Evolutionary conservation across 306 rosid genomes (phyloP), one percentile per base, ranked within the genome.

Genomic region (Malus orientalis): DNA sequence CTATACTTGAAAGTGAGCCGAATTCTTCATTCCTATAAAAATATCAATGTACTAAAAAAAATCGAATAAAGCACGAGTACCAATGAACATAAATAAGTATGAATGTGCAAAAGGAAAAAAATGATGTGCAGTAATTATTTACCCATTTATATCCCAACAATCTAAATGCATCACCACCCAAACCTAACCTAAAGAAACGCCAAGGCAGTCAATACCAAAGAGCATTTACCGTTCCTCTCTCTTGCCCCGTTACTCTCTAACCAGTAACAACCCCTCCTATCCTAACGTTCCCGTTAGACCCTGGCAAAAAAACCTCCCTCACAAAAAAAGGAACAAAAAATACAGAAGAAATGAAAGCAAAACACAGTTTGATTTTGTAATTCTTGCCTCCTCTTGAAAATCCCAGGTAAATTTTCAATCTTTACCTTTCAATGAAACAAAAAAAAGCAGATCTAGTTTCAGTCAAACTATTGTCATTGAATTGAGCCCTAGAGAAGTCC

Each of bases 111-210:
- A 36, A 6, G 40, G 8, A 36, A 36, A 36, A 36, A 36, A 36
- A 6, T 25, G 8, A 36, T 6, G 40, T 36, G 40, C 40, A 36
- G 40, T 36, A 36, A 36, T 36, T 36, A 36, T 36, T 36, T 36
- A 6, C 40, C 40, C 40, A 36, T 36, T 36, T 36, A 36, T 6
- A 36, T 36, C 40, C 2, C 40, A 36, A 36, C 40, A 36, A 36
- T 36, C 40, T 36, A 36, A 36, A 30, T 33, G 67, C 22, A 57
- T 27, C 38, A 38, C 54, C 67, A 15, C 33, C 10, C 36, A 44
- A 36, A 8, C 30, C 8, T 11, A 32, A 49, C 71, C 76, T 82
- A n/a, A 42, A 79, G 78, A 79, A 79, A 71, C 77, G 82, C 73
- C 60, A 11, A 78, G 54, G 40, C 53, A 70, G 63, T 70, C 81